phyloP scores from a whole-genome alignment of 2,329 filamentous ascomycete species.

The Colletotrichum horii region DNA sequence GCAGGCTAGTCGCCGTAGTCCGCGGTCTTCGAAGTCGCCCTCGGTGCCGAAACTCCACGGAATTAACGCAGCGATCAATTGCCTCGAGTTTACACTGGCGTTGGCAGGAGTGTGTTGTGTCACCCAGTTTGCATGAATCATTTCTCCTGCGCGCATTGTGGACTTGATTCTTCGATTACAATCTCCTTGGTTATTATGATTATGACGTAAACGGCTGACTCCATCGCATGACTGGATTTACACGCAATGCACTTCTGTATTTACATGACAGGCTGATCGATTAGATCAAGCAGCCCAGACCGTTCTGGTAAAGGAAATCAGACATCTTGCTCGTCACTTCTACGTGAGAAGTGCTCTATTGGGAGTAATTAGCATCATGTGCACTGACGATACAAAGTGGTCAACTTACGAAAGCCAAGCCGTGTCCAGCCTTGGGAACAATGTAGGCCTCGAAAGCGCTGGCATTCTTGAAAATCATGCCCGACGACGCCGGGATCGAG shows the following conservation, averaged over 20 bases:
- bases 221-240: not conserved
- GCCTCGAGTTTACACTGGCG: not conserved
- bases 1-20: not conserved
- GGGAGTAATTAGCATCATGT: not conserved
- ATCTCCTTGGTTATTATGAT: not conserved
- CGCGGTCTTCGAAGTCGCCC: not conserved
- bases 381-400: not conserved
- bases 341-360: conserved; percentile 33
- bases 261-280: not conserved
- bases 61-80: not conserved
- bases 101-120: not conserved
- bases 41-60: not conserved
- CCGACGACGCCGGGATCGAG: conserved; percentile 49
- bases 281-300: not conserved
- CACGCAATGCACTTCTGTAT: not conserved
- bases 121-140: not conserved
- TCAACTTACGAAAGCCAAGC: conserved; percentile 49
- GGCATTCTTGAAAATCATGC: conserved; percentile 47
- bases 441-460: conserved; percentile 57
- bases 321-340: conserved; percentile 39
- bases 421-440: conserved; percentile 56
- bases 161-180: not conserved
- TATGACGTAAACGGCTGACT: not conserved
- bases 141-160: fast-evolving
- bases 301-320: conserved; percentile 37